These are phyloP conservation scores for Hordeum pubiflorum DNA, from an alignment of 202 grass and related monocot species.

Conservation along the genomic window DNA sequence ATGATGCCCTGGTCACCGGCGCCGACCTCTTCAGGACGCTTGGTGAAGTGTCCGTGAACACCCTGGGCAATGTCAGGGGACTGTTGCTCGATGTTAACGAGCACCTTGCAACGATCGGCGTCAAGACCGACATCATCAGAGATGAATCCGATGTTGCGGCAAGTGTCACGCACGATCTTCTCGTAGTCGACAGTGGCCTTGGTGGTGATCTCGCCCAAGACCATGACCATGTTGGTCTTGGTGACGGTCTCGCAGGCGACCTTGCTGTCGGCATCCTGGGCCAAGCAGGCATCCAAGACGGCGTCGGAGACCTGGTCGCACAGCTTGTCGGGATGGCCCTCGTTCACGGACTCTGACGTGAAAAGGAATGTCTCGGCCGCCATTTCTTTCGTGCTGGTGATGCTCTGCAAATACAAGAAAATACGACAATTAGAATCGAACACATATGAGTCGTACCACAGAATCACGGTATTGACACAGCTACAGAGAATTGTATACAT, in stretches of 20 bases:
- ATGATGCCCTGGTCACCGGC: slow-evolving; percentile 97
- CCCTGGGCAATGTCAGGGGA: slow-evolving; percentile 96
- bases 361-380: slow-evolving; percentile 76
- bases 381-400: slow-evolving; percentile 18
- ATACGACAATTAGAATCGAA: not conserved
- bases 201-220: slow-evolving; percentile 97
- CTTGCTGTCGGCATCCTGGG: slow-evolving; percentile 97
- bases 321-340: slow-evolving; percentile 96
- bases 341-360: slow-evolving; percentile 97
- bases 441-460: not conserved
- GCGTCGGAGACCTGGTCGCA: slow-evolving; percentile 95
- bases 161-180: slow-evolving; percentile 98
- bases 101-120: slow-evolving; percentile 82
- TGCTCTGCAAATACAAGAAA: not conserved
- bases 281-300: slow-evolving; percentile 77
- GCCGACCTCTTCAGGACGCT: slow-evolving; percentile 86
- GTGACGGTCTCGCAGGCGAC: slow-evolving; percentile 95
- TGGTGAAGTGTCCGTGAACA: slow-evolving; percentile 95
- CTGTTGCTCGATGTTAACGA: slow-evolving; percentile 98
- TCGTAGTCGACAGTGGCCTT: slow-evolving; percentile 88
- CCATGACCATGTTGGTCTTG: slow-evolving; percentile 99
- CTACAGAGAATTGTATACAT: not conserved
- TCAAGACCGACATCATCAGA: slow-evolving; percentile 89
- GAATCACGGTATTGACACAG: not conserved
- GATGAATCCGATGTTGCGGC: slow-evolving; percentile 72